phyloP scores from a whole-genome alignment of 768 basidiomycete species.

The Boletus reticulatus region DNA sequence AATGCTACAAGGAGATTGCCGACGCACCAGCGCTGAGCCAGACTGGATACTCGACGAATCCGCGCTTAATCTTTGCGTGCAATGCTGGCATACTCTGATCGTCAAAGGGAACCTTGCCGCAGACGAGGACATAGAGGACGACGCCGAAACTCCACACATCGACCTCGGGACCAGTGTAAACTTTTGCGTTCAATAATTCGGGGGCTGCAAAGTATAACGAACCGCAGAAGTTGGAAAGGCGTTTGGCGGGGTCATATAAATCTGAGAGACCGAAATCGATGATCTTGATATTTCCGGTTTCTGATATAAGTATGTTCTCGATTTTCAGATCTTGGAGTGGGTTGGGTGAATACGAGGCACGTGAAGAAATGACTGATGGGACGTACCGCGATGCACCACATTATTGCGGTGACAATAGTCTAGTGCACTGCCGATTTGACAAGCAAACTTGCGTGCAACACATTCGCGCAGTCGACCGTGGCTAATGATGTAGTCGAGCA shows the following conservation, averaged over 20 bases:
- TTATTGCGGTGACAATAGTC: constrained; percentile 98
- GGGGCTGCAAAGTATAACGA: constrained; percentile 98
- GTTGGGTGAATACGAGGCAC: constrained; percentile 6
- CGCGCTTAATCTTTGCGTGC: constrained; percentile 98
- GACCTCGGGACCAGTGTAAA: constrained; percentile 96
- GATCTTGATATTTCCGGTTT: constrained; percentile 99
- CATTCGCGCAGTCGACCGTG: constrained; percentile 94
- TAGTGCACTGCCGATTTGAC: constrained; percentile 94
- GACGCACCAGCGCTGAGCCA: constrained; percentile 90
- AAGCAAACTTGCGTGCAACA: constrained; percentile 94
- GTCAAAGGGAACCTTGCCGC: constrained; percentile 98
- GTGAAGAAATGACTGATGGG: constrained; percentile 2
- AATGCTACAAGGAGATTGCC: background rate
- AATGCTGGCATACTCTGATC: constrained; percentile 99
- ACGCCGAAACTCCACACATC: constrained; percentile 99
- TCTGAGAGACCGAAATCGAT: constrained; percentile 99
- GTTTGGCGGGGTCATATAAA: constrained; percentile 77
- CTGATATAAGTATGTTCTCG: constrained; percentile 98
- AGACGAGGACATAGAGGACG: constrained; percentile 95
- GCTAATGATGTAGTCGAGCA: constrained; percentile 99
- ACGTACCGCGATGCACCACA: constrained; percentile 88
- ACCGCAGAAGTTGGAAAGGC: constrained; percentile 95
- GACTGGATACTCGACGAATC: constrained; percentile 93
- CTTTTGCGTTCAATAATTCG: constrained; percentile 93
- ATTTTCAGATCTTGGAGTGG: constrained; percentile 82